Conservation (phyloP, 345 rosid genomes). For the Cardamine occulta region DNA sequence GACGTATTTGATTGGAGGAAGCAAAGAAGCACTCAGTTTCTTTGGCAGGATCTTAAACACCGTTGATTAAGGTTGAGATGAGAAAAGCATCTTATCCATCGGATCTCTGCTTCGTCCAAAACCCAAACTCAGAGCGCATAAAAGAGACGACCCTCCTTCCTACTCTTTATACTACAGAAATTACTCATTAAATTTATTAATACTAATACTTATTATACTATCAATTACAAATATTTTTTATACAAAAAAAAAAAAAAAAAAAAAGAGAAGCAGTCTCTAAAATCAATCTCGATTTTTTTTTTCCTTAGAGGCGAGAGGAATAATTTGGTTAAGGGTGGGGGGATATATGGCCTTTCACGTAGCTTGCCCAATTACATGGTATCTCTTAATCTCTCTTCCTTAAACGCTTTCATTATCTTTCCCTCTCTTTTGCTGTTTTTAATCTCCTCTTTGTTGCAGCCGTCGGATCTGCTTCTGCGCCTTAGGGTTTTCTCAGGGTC, state of each 20-base stretch:
- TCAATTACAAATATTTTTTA: neutral
- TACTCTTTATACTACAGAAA: neutral
- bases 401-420: conserved; percentile 15
- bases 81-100: conserved; percentile 14
- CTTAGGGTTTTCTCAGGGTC: conserved; percentile 87
- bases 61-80: conserved; percentile 26
- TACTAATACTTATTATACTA: neutral
- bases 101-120: conserved; percentile 3
- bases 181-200: conserved; percentile 5
- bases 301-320: conserved; percentile 27
- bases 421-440: neutral
- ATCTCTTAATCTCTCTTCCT: conserved; percentile 15
- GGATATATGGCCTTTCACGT: conserved; percentile 90
- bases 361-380: conserved; percentile 98
- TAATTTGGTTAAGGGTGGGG: conserved; percentile 16
- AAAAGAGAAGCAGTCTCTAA: conserved; percentile 34
- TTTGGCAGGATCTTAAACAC: conserved; percentile 9
- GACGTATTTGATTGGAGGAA: neutral
- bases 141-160: conserved; percentile 10
- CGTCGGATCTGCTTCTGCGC: conserved; percentile 90
- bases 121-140: neutral
- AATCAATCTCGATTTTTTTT: conserved; percentile 25
- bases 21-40: neutral
- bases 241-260: neutral
- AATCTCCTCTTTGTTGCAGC: conserved; percentile 47